phyloP scores from a whole-genome alignment of 306 rosid genomes.

The Sechiopsis laciniata region DNA sequence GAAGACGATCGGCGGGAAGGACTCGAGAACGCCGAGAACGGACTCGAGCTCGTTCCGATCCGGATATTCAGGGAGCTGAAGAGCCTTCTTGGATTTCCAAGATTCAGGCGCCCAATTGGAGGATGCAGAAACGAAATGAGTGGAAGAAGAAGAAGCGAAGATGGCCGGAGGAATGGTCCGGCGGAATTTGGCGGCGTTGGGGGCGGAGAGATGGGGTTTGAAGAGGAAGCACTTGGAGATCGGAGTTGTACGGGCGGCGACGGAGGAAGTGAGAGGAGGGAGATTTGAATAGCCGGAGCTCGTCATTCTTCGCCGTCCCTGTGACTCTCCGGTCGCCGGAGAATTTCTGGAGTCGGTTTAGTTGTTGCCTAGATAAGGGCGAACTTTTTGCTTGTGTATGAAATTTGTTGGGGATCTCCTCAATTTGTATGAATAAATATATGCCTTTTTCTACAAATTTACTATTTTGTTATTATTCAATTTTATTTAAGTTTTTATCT shows the following conservation, averaged over 20 bases:
- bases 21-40: slow-evolving; percentile 30
- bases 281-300: not conserved
- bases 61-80: slow-evolving; percentile 35
- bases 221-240: not conserved
- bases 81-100: slow-evolving; percentile 39
- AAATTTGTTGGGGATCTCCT: not conserved
- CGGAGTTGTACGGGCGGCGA: not conserved
- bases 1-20: slow-evolving; percentile 39
- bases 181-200: not conserved
- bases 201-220: not conserved
- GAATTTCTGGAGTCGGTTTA: not conserved
- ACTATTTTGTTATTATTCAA: no score
- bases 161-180: slow-evolving; percentile 13
- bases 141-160: not conserved
- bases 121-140: not conserved
- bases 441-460: no score
- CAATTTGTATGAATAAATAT: not conserved
- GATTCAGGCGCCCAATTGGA: slow-evolving; percentile 32
- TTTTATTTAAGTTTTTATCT: no score
- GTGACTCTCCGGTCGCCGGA: not conserved
- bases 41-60: slow-evolving; percentile 31
- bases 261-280: not conserved
- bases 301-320: not conserved
- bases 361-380: not conserved
- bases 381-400: not conserved